Evolutionary conservation across 768 basidiomycete species (phyloP).

Genomic region (Tulasnella sp.): DNA sequence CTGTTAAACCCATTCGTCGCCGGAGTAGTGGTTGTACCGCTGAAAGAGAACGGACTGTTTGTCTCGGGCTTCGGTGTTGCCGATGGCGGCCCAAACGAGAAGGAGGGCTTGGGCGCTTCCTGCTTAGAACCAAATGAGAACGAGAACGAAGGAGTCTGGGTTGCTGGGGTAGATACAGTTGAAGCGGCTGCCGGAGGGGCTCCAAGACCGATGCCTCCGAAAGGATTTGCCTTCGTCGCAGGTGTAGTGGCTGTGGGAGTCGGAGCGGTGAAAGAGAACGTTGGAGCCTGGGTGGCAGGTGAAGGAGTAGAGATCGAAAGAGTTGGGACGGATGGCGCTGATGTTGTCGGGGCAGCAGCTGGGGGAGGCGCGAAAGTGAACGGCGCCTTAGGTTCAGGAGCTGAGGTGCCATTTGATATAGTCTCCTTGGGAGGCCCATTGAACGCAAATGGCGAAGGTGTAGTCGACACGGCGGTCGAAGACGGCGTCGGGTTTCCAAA

Average conservation of each 20-base stretch:
- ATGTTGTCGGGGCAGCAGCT: neutral
- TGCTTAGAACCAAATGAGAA: neutral
- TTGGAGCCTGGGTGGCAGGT: neutral
- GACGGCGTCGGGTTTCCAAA: neutral
- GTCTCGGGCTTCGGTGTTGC: neutral
- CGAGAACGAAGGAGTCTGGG: neutral
- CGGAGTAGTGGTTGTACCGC: neutral
- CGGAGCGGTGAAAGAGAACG: neutral
- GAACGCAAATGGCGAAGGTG: neutral
- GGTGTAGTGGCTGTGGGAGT: neutral
- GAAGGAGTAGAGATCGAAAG: neutral
- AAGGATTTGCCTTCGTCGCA: neutral
- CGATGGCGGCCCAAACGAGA: neutral
- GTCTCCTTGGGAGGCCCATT: neutral
- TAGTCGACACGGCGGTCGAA: neutral
- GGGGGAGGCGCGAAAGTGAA: neutral
- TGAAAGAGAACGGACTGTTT: neutral
- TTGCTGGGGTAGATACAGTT: neutral
- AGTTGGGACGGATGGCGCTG: neutral
- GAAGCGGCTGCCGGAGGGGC: neutral
- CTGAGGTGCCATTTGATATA: neutral
- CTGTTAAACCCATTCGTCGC: neutral
- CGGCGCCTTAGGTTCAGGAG: neutral
- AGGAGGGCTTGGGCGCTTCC: neutral
- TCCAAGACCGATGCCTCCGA: neutral